A percentile compares a stretch with the other conserved stretches of the same genome.
These are phyloP conservation scores for Suillus subaureus DNA, from an alignment of 768 basidiomycete genomes.

Conservation along the genomic window DNA sequence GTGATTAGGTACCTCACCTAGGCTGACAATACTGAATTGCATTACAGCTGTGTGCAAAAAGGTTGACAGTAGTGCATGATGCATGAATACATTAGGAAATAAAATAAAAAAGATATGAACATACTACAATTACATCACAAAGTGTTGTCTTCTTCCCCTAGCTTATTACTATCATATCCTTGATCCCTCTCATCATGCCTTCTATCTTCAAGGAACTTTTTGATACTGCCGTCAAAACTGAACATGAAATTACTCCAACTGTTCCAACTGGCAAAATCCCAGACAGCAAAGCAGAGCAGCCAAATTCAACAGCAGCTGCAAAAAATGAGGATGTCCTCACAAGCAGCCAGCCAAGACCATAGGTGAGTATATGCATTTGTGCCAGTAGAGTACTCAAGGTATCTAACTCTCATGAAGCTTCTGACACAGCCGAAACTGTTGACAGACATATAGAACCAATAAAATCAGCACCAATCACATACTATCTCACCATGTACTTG, in stretches of 20 bases:
- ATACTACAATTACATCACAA: neutral
- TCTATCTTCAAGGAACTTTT: neutral
- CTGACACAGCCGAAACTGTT: neutral
- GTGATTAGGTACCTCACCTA: too few relatives aligned
- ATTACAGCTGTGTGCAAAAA: constrained; percentile 1
- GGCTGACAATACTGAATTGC: too few relatives aligned
- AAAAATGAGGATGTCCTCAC: neutral
- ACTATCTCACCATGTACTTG: neutral
- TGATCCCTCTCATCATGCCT: neutral
- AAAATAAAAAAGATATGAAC: neutral
- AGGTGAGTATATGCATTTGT: neutral
- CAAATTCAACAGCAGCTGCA: neutral
- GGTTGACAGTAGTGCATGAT: too few relatives aligned
- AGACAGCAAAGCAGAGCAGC: neutral
- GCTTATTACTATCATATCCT: neutral
- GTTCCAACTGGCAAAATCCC: neutral
- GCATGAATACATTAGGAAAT: neutral
- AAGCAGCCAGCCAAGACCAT: neutral
- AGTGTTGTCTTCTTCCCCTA: neutral
- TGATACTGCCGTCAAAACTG: neutral
- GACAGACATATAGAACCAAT: neutral
- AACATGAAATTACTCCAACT: neutral
- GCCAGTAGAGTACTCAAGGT: neutral
- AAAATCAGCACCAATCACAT: neutral
- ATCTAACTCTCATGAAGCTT: neutral